Conservation (phyloP, 352 stramenopile species). For the Pythium rhizo-oryzae region DNA sequence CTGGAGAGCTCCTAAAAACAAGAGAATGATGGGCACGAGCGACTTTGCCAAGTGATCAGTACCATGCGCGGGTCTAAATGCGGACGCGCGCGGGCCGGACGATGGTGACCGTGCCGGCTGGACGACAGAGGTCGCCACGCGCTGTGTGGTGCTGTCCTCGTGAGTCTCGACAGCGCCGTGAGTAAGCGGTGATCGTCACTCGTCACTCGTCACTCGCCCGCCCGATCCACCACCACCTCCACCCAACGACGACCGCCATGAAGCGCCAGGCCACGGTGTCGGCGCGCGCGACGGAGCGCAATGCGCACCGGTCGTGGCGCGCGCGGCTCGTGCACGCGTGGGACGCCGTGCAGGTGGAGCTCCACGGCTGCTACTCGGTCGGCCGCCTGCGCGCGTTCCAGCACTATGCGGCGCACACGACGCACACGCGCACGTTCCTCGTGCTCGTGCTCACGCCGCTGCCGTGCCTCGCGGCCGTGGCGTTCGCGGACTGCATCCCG, state of each 20-base stretch:
- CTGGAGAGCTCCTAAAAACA: too few relatives aligned
- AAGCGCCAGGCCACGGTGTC: background rate
- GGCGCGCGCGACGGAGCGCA: background rate
- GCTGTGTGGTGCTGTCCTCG: too few relatives aligned
- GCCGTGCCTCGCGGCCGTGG: conserved; percentile 6
- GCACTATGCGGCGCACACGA: conserved; percentile 7
- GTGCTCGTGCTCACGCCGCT: conserved; percentile 18
- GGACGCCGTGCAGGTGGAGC: conserved; percentile 26
- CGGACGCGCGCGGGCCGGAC: too few relatives aligned
- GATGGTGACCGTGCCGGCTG: too few relatives aligned
- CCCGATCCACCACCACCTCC: too few relatives aligned
- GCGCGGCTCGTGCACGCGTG: background rate
- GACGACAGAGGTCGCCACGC: too few relatives aligned
- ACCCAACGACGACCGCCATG: background rate
- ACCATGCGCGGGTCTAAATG: too few relatives aligned
- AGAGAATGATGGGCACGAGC: too few relatives aligned
- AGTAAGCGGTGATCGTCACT: too few relatives aligned
- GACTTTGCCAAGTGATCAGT: too few relatives aligned
- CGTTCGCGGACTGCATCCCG: conserved; percentile 10
- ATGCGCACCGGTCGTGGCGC: background rate
- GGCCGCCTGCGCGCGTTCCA: conserved; percentile 23
- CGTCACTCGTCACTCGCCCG: too few relatives aligned
- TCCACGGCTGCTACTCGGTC: conserved; percentile 36
- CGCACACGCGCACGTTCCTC: background rate
- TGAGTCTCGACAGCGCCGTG: too few relatives aligned